Evolutionary conservation across 2,329 filamentous ascomycete species (phyloP), one percentile per base, ranked within the genome.

Genomic region (Ploettnerulaceae sp.): DNA sequence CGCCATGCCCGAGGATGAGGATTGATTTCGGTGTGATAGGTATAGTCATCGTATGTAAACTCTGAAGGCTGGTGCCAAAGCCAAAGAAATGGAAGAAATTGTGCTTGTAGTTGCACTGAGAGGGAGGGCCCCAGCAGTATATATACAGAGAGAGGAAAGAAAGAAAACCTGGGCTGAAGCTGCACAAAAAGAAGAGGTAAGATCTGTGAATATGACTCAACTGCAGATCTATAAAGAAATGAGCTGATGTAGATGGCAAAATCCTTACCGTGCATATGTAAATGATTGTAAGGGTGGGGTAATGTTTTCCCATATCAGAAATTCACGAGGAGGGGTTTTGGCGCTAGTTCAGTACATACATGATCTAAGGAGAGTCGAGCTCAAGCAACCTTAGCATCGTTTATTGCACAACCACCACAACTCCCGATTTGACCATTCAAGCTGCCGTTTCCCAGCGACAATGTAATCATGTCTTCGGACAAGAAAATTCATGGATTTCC

Each of bases 1-100:
- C 73, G 37, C 75, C 75, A 21, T 72, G 71, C 45, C 84, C 84
- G 45, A 88, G 66, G 52, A 89, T 83, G 45, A 89, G 72, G 58
- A 87, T 73, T 15, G 75, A 76, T 35, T 65, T 62, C 12, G 72
- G 73, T 45, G 22, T 18, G 5, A 14, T 5, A 28, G 52, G 47
- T 17, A 48, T 34, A 15, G 45, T 28, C 45, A 45, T 51, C 7
- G 20, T 49, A 22, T 14, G 8, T 12, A 15, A 21, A 28, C 15
- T 36, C 11, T 33, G 15, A 6, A 15, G 24, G 15, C 8, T 25
- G 33, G 18, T 24, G 14, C 2, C 14, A 36, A 9, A 21, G 21
- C 4, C 11, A n/a, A 8, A n/a, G 26, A 29, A 29, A 3, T 4
- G n/a, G 12, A 24, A 15, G 18, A 9, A 17, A 25, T 5, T 18